Conservation (phyloP, 2,329 filamentous ascomycete species). For the Claviceps lovelessii region DNA sequence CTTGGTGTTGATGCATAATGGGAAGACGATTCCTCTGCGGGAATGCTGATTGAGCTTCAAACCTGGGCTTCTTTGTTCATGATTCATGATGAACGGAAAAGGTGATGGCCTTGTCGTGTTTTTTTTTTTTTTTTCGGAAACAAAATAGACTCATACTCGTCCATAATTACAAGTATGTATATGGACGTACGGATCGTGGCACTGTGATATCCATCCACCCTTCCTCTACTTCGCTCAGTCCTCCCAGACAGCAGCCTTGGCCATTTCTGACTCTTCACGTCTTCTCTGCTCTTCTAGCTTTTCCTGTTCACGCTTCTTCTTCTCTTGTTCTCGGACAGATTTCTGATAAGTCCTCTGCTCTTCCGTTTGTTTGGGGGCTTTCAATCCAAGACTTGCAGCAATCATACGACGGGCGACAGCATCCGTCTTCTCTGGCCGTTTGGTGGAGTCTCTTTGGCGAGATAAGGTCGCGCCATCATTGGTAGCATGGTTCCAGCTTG, state of each 20-base stretch:
- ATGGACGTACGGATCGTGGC: too few relatives aligned
- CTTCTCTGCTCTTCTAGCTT: constrained; percentile 46
- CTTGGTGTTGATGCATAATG: constrained; percentile 38
- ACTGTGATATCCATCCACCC: too few relatives aligned
- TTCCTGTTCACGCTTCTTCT: constrained; percentile 59
- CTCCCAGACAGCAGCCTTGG: constrained; percentile 81
- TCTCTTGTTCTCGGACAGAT: constrained; percentile 71
- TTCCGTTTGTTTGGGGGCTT: constrained; percentile 66
- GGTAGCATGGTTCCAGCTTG: constrained; percentile 1
- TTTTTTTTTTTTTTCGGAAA: background rate
- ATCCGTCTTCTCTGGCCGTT: constrained; percentile 78
- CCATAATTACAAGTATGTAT: background rate
- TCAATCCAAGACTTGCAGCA: constrained; percentile 70
- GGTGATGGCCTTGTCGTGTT: background rate
- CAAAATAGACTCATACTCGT: background rate
- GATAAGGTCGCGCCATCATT: background rate
- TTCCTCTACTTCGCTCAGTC: constrained; percentile 30
- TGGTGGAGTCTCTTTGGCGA: constrained; percentile 10
- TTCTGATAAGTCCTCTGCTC: constrained; percentile 80
- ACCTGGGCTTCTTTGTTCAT: background rate
- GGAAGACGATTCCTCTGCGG: constrained; percentile 19
- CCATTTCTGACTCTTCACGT: constrained; percentile 53
- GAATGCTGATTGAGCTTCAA: background rate
- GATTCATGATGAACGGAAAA: background rate
- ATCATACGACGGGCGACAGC: constrained; percentile 84